Percentiles rank a stretch among this genome's conserved stretches.
Evolutionary conservation across 805 yeast genomes (phyloP).

Genomic region (Barnettozyma populi): DNA sequence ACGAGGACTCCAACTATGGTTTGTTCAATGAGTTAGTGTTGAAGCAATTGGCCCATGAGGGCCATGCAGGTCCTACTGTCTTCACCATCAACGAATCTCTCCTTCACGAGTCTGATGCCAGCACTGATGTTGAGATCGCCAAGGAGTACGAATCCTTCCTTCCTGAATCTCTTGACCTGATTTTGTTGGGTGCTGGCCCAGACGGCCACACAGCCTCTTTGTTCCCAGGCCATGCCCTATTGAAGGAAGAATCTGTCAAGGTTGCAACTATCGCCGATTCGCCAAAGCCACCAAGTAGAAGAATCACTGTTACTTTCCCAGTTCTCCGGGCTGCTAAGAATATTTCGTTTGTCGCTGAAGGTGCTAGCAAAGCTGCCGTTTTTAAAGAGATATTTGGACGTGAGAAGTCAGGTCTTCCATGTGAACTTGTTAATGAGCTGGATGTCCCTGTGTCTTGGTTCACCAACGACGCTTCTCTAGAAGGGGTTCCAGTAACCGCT

Average conservation of each 20-base stretch:
- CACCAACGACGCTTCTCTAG: slow-evolving; percentile 72
- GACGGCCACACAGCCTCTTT: slow-evolving; percentile 94
- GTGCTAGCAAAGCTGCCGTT: slow-evolving; percentile 73
- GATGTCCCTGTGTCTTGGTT: slow-evolving; percentile 69
- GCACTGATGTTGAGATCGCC: slow-evolving; percentile 49
- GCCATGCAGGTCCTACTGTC: slow-evolving; percentile 48
- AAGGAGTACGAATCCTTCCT: slow-evolving; percentile 53
- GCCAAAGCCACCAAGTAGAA: slow-evolving; percentile 91
- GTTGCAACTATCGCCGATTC: slow-evolving; percentile 73
- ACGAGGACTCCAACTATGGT: slow-evolving; percentile 83
- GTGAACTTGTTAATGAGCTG: slow-evolving; percentile 64
- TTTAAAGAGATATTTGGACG: slow-evolving; percentile 64
- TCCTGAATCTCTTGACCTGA: slow-evolving; percentile 54
- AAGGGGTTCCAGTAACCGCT: slow-evolving; percentile 41
- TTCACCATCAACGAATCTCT: slow-evolving; percentile 61
- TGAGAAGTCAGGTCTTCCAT: slow-evolving; percentile 50
- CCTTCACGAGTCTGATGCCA: slow-evolving; percentile 48
- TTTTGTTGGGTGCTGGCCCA: slow-evolving; percentile 88
- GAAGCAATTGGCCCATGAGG: slow-evolving; percentile 32
- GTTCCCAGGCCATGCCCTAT: slow-evolving; percentile 76
- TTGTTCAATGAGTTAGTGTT: slow-evolving; percentile 53
- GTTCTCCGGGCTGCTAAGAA: slow-evolving; percentile 42
- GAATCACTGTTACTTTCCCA: slow-evolving; percentile 85
- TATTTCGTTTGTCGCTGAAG: slow-evolving; percentile 85
- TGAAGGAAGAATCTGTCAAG: slow-evolving; percentile 44